Base-by-base conservation (phyloP, 2,329 filamentous ascomycete species). In the Beauveria sp. region DNA sequence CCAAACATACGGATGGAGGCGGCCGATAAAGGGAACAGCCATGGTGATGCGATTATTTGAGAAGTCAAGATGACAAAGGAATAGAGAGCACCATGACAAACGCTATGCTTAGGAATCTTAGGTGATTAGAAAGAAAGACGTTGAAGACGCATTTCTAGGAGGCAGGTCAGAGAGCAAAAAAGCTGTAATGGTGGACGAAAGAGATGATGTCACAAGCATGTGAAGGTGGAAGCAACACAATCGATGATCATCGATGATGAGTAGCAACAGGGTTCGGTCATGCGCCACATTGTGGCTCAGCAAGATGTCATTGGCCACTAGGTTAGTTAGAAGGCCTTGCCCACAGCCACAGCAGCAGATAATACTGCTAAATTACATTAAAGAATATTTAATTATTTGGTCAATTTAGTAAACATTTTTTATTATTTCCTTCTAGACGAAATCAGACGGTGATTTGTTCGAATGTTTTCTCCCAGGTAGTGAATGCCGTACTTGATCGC, bases 11-110 rank as follows among this genome's bases (percentile, higher is more conserved):
- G 78, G 74, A 68, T 80, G 78, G 60, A 82, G 74, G 65, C 79
- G 78, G 58, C 81, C 80, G 38, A 83, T 71, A 64, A 83, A 82
- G 9, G 80, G 80, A 55, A 83, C 74, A 55, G 80, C 74, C 81
- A 83, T 83, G 57, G 62, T 72, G 68, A 49, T 45, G 45, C n/a
- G 45, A 53, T 40, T 52, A 34, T 28, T 46, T 7, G 40, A 50
- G 28, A 8, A 22, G 43, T 34, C n/a, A 24, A 9, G 40, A 43
- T 20, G 7, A 47, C 26, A 10, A 28, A 5, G 46, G 6, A 30
- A 28, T 20, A 24, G 30, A 43, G 42, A 24, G 60, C 34, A 49
- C 49, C 63, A 64, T 64, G 22, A 14, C 51, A 26, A 34, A 18
- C 43, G 22, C 14, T 60, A 43, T 16, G 22, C 22, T 10, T 50